Conservation (phyloP, 1,284 basidiomycete genomes). For the Veloboletus limbatus region DNA sequence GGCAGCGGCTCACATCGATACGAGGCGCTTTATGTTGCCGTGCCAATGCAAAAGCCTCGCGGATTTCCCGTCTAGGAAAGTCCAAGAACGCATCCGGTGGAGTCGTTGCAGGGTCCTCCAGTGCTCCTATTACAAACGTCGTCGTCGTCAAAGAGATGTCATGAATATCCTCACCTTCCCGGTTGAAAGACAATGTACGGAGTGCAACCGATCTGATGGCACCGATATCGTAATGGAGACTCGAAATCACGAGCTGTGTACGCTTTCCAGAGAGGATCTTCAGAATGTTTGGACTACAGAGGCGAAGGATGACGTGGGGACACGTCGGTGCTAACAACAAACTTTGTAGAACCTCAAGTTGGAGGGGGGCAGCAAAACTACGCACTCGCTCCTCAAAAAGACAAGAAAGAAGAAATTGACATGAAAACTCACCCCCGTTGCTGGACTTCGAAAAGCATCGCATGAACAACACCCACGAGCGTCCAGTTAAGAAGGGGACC, state of each 20-base stretch:
- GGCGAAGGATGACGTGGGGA: slow-evolving; percentile 59
- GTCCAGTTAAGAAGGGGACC: slow-evolving; percentile 76
- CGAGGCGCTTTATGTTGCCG: slow-evolving; percentile 57
- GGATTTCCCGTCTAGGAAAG: slow-evolving; percentile 52
- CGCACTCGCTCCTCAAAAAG: slow-evolving; percentile 2
- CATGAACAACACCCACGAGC: slow-evolving; percentile 66
- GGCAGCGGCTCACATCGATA: slow-evolving; percentile 62
- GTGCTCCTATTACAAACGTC: slow-evolving; percentile 10
- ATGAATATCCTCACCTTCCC: slow-evolving; percentile 26
- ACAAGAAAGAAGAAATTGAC: not conserved
- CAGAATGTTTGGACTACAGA: slow-evolving; percentile 59
- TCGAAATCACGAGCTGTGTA: slow-evolving; percentile 27
- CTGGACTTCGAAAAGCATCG: slow-evolving; percentile 58
- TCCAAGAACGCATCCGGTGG: slow-evolving; percentile 38
- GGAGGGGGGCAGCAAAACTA: slow-evolving; percentile 40
- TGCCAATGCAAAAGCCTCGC: slow-evolving; percentile 50
- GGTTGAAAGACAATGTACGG: slow-evolving; percentile 42
- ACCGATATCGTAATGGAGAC: slow-evolving; percentile 38
- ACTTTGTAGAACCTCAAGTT: slow-evolving; percentile 63
- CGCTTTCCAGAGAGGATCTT: slow-evolving; percentile 47
- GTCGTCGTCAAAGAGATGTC: slow-evolving; percentile 2
- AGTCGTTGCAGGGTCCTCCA: slow-evolving; percentile 16
- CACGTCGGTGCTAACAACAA: slow-evolving; percentile 62
- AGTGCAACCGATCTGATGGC: slow-evolving; percentile 44
- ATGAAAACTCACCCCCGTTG: slow-evolving; percentile 47